Evolutionary conservation across 208 protist genomes (phyloP), one percentile per base, ranked within the genome.

Genomic region (Phytomonas francai): DNA sequence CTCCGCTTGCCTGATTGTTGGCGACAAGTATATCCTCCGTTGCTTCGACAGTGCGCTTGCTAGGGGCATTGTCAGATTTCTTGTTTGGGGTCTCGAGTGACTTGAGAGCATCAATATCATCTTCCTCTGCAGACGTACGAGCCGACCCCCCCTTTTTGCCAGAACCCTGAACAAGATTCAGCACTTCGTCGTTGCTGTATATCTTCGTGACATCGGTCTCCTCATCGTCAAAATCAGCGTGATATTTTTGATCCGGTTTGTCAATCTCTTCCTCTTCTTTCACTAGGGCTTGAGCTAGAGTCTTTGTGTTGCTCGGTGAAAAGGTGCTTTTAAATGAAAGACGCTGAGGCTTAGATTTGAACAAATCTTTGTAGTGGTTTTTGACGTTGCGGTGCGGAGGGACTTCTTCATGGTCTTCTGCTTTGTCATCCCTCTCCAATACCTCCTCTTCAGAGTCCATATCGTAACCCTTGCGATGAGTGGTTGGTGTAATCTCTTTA

Each of bases 101-200:
- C 12, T 49, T 33, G 57, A 61, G 11, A 19, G 2, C n/a, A 33
- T 34, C 57, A 6, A 22, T 19, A 19, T 61, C 4, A 34, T 22
- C n/a, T 12, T 8, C 2, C 2, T 61, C 16, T 4, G 57, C 28
- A 19, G 57, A 29, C 4, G n/a, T 19, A 61, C 11, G 27, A 33
- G 28, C 19, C 3, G 57, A 7, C 9, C 11, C 57, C 22, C 16
- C 28, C 11, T 33, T 58, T 42, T 0, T 16, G 56, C 33, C 28
- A 64, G 31, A 22, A 31, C 62, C 27, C 45, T 63, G 27, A 14
- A 56, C 51, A 67, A 85, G 73, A 61, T 45, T 73, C 0, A 64
- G 64, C 60, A 92, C 74, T 72, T 90, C 87, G 42, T 88, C 79
- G 63, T 62, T 71, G 70, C 72, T 87, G 76, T 92, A 89, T n/a